phyloP scores from a whole-genome alignment of 495 filamentous ascomycete genomes.

The Podospora bellae-mahoneyi region DNA sequence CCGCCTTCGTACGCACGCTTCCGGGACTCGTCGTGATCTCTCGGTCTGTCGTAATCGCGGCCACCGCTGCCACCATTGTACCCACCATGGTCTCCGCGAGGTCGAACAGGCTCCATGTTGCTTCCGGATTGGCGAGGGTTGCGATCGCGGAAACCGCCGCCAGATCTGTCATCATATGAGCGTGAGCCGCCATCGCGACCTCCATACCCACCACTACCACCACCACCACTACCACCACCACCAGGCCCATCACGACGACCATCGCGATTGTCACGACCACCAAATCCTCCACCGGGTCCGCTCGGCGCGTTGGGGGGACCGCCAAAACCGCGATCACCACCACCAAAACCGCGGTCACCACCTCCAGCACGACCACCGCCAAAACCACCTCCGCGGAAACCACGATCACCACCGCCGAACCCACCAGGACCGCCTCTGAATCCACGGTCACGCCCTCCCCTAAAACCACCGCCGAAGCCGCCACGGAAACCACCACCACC shows the following conservation, averaged over 20 bases:
- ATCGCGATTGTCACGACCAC: conserved; percentile 45
- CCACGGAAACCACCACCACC: conserved; percentile 60
- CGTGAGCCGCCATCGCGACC: conserved; percentile 52
- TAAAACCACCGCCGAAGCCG: conserved; percentile 56
- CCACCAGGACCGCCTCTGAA: conserved; percentile 57
- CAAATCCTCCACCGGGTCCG: conserved; percentile 41
- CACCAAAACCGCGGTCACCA: conserved; percentile 55
- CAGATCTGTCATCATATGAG: conserved; percentile 60
- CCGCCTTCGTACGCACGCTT: conserved; percentile 62
- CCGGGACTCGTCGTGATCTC: conserved; percentile 57
- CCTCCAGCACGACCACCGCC: conserved; percentile 58
- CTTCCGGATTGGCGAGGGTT: conserved; percentile 56
- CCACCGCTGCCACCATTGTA: conserved; percentile 44
- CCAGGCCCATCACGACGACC: conserved; percentile 42
- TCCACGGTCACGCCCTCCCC: conserved; percentile 49
- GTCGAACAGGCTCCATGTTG: conserved; percentile 66
- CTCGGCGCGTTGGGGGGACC: conserved; percentile 24
- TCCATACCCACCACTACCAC: conserved; percentile 36
- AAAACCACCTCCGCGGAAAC: conserved; percentile 53
- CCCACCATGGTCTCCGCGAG: conserved; percentile 34
- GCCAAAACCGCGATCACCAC: conserved; percentile 44
- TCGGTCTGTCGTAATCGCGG: conserved; percentile 43
- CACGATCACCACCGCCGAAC: conserved; percentile 49
- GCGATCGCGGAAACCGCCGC: conserved; percentile 59
- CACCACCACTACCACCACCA: conserved; percentile 33